phyloP scores from a whole-genome alignment of 2,329 filamentous ascomycete species.

The Clarireedia homoeocarpa region DNA sequence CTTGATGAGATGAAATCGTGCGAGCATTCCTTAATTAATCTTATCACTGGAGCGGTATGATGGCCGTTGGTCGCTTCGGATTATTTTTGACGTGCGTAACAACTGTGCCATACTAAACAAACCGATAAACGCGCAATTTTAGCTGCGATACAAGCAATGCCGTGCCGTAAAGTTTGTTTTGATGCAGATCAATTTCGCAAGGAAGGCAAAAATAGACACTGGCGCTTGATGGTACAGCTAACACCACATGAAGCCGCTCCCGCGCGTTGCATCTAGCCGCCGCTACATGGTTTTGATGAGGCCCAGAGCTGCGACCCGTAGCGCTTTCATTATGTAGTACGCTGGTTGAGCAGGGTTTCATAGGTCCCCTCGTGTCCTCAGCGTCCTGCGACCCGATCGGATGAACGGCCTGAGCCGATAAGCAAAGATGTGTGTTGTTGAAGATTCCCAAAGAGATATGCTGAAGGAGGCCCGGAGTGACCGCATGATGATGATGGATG shows the following conservation, averaged over 20 bases:
- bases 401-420: too few species aligned
- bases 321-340: slow-evolving; percentile 1
- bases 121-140: background rate
- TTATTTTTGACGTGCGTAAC: background rate
- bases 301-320: background rate
- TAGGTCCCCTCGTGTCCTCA: too few species aligned
- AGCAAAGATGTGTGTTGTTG: slow-evolving; percentile 1
- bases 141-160: background rate
- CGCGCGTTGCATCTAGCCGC: slow-evolving; percentile 8
- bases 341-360: background rate
- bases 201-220: slow-evolving; percentile 1
- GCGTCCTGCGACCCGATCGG: too few species aligned
- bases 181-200: background rate
- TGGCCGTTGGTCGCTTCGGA: background rate
- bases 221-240: slow-evolving; percentile 3
- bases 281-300: slow-evolving; percentile 4
- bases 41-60: too few species aligned
- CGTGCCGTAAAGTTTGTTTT: background rate
- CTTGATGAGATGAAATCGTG: background rate
- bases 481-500: slow-evolving; percentile 8
- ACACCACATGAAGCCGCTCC: background rate
- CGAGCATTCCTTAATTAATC: background rate
- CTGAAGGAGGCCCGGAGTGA: background rate
- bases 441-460: background rate
- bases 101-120: background rate